Conservation (phyloP, 495 filamentous ascomycete genomes). For the Xylaria curta region DNA sequence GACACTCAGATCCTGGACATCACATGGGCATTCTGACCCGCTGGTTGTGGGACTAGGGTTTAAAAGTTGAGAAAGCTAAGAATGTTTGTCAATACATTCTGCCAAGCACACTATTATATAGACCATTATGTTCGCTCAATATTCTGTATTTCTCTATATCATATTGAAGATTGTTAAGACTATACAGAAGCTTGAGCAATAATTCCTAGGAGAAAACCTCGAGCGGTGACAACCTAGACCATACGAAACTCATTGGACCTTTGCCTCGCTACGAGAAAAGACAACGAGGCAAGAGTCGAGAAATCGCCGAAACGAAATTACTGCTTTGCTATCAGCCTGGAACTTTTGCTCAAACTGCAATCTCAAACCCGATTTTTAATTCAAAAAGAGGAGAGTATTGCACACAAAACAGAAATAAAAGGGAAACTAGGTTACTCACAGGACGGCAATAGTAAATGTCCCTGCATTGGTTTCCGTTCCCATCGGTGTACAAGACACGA, state of each 20-base stretch:
- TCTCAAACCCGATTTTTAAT: background rate
- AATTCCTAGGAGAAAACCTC: background rate
- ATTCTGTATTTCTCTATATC: background rate
- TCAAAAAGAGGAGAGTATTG: background rate
- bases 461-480: background rate
- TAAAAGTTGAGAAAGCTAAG: background rate
- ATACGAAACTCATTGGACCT: background rate
- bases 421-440: background rate
- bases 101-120: background rate
- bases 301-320: background rate
- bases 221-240: slow-evolving; percentile 1
- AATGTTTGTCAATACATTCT: background rate
- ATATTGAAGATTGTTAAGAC: background rate
- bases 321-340: background rate
- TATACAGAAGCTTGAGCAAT: background rate
- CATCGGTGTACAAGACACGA: background rate
- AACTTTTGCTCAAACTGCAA: background rate
- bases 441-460: background rate
- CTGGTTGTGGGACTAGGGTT: background rate
- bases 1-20: too few relatives aligned
- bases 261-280: background rate
- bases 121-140: background rate
- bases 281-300: background rate
- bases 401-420: background rate
- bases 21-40: too few relatives aligned